phyloP scores from a whole-genome alignment of 768 basidiomycete genomes.

The Scleroderma citrinum region DNA sequence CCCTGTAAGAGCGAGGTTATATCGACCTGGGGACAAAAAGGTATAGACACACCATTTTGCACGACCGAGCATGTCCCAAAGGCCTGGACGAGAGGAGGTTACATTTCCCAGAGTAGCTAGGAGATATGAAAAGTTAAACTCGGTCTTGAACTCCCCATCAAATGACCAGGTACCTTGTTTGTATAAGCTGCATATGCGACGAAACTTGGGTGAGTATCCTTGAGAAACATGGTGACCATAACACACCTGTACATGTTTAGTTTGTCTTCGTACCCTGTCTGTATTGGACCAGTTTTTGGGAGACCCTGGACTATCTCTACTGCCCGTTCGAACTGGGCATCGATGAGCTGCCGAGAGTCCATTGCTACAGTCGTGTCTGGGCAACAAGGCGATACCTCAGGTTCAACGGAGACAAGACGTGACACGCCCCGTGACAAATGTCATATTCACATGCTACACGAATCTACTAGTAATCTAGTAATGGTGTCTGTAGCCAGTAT shows the following conservation, averaged over 20 bases:
- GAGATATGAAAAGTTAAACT: slow-evolving; percentile 1
- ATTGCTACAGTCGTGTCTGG: slow-evolving; percentile 27
- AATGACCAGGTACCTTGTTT: slow-evolving; percentile 67
- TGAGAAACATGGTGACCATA: not conserved
- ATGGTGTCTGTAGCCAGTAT: no score
- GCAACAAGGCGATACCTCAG: no score
- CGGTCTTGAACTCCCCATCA: not conserved
- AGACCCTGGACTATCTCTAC: slow-evolving; percentile 91
- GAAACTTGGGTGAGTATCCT: slow-evolving; percentile 6
- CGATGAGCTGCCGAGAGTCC: slow-evolving; percentile 63
- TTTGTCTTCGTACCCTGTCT: slow-evolving; percentile 95
- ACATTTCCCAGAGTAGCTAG: slow-evolving; percentile 90
- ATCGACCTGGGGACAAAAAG: slow-evolving; percentile 6
- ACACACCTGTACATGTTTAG: slow-evolving; percentile 84
- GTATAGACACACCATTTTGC: slow-evolving; percentile 73
- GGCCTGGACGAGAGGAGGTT: slow-evolving; percentile 66
- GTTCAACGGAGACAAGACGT: no score
- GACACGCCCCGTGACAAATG: no score
- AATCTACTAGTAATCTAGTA: no score
- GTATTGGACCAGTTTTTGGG: slow-evolving; percentile 91
- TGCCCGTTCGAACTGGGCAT: slow-evolving; percentile 86
- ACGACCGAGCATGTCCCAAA: slow-evolving; percentile 87
- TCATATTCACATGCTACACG: no score
- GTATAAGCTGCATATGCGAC: slow-evolving; percentile 57
- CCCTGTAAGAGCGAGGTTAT: slow-evolving; percentile 44